These are phyloP conservation scores for Kuraishia borneana DNA, from an alignment of 805 yeast species.

Conservation along the genomic window DNA sequence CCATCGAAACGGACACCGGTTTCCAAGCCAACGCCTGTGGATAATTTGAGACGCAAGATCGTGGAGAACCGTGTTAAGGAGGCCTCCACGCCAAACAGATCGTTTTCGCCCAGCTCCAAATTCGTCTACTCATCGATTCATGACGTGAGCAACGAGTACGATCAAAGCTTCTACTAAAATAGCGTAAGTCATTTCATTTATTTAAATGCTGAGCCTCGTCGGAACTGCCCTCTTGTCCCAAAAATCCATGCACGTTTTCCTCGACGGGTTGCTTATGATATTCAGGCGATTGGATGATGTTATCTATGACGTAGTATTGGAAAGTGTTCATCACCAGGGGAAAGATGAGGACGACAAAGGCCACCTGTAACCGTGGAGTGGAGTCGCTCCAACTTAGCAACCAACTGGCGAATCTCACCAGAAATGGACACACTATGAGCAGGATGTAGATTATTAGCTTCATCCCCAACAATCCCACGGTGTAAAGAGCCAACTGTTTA, in stretches of 20 bases:
- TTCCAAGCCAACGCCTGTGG: too few relatives aligned
- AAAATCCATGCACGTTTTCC: background rate
- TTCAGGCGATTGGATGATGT: constrained; percentile 52
- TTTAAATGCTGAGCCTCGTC: background rate
- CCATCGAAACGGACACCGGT: too few relatives aligned
- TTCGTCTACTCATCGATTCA: background rate
- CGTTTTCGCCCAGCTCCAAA: background rate
- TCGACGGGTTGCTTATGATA: constrained; percentile 4
- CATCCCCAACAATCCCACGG: constrained; percentile 43
- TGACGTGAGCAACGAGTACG: background rate
- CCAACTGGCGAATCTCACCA: constrained; percentile 63
- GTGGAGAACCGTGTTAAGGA: background rate
- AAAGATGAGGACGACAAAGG: constrained; percentile 75
- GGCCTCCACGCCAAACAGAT: background rate
- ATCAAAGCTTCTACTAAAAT: background rate
- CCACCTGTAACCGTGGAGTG: constrained; percentile 74
- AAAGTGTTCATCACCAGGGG: constrained; percentile 66
- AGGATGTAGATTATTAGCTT: constrained; percentile 50
- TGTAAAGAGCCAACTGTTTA: constrained; percentile 64
- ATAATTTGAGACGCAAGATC: background rate
- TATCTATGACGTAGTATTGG: constrained; percentile 65
- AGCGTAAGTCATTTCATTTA: background rate
- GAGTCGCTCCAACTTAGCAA: constrained; percentile 75
- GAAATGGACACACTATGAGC: constrained; percentile 49
- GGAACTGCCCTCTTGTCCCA: background rate